Evolutionary conservation across 139 green algal genomes (phyloP).

Genomic region (Tetradesmus lagerheimii): DNA sequence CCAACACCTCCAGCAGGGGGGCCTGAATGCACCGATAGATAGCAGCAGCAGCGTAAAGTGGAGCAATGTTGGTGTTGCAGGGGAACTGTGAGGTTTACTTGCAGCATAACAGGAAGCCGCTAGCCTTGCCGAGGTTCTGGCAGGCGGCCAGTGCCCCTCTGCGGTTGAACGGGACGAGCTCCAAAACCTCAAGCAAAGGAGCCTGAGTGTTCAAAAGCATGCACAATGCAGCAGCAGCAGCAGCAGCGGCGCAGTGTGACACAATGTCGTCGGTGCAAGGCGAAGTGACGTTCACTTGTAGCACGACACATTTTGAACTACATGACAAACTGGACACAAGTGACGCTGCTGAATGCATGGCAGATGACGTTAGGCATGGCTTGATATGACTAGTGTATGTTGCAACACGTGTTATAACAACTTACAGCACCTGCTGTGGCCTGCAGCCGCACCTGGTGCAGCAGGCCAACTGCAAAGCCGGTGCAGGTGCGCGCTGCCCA

Average conservation of each 20-base stretch:
- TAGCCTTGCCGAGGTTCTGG: background rate
- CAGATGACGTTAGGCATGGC: too few relatives aligned
- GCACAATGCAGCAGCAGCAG: too few relatives aligned
- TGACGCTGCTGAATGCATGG: too few relatives aligned
- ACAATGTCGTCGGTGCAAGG: too few relatives aligned
- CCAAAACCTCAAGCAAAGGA: constrained; percentile 5
- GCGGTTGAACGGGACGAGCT: background rate
- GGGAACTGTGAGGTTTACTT: background rate
- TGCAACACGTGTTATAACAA: background rate
- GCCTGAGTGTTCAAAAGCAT: too few relatives aligned
- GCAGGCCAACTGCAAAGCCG: background rate
- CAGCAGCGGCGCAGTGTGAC: too few relatives aligned
- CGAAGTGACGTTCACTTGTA: too few relatives aligned
- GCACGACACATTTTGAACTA: too few relatives aligned
- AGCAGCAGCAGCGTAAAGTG: background rate
- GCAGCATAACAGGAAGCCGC: too few relatives aligned
- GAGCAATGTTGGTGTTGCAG: background rate
- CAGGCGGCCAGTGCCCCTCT: background rate
- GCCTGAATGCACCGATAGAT: background rate
- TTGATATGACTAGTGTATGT: too few relatives aligned
- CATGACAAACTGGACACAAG: too few relatives aligned
- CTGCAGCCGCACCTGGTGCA: background rate
- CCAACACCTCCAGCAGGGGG: background rate
- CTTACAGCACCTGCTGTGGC: background rate
- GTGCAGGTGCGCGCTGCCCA: background rate